A percentile compares a stretch with the other conserved stretches of the same genome.
These are phyloP conservation scores for Cryptococcus depauperatus DNA, from an alignment of 1,284 basidiomycete species.

Conservation along the genomic window DNA sequence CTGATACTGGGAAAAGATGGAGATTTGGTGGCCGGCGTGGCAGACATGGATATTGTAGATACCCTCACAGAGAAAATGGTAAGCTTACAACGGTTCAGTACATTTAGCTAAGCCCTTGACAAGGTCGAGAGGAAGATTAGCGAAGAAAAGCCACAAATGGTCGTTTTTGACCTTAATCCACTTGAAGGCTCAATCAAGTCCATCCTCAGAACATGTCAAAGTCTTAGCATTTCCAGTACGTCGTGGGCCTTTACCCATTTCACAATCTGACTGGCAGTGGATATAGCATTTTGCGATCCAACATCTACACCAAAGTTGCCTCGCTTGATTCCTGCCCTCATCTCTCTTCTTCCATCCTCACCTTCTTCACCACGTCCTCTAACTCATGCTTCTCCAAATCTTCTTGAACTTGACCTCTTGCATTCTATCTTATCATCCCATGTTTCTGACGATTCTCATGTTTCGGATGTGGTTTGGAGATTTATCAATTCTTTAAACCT, in stretches of 20 bases:
- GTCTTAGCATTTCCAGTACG: constrained; percentile 53
- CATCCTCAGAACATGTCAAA: constrained; percentile 49
- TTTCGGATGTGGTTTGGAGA: constrained; percentile 11
- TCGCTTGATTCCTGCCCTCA: constrained; percentile 60
- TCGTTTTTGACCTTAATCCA: constrained; percentile 79
- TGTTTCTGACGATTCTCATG: neutral
- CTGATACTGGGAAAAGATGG: constrained; percentile 69
- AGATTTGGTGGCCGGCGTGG: constrained; percentile 70
- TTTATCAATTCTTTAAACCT: constrained; percentile 57
- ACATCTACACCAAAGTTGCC: constrained; percentile 75
- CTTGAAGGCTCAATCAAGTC: constrained; percentile 51
- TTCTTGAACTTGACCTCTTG: constrained; percentile 63
- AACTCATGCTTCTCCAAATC: constrained; percentile 68
- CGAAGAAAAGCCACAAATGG: constrained; percentile 50
- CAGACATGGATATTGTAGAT: constrained; percentile 77
- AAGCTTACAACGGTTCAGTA: constrained; percentile 15
- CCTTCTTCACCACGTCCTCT: constrained; percentile 41
- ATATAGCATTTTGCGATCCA: constrained; percentile 55
- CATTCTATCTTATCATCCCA: constrained; percentile 45
- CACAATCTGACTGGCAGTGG: neutral
- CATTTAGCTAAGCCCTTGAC: neutral
- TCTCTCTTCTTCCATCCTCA: constrained; percentile 33
- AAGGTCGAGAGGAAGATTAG: constrained; percentile 16
- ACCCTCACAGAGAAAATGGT: constrained; percentile 51
- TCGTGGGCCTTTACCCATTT: constrained; percentile 12